Base-by-base conservation (phyloP, 192 early-diverging fungal species). In the Podila verticillata region DNA sequence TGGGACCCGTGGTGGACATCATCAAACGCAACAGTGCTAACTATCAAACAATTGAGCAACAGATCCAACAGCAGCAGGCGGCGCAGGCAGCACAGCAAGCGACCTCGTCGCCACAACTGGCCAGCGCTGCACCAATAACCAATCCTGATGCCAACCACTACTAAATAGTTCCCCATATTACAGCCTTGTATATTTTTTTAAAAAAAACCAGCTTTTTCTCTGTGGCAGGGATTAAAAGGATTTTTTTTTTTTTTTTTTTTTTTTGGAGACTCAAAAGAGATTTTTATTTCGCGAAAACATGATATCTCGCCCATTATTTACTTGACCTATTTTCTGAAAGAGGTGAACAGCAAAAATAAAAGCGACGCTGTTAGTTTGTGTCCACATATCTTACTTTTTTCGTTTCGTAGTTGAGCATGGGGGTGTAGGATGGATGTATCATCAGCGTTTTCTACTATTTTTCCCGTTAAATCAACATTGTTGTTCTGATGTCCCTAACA, bases 1-100 rank as follows among this genome's bases (percentile, higher is more conserved):
- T 99, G 6, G 98, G 98, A 8, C 96, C 98, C 19, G 92, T 96
- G 57, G 92, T 95, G 56, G 96, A 98, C 73, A 99, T 98, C 58
- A 92, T 99, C 65, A 93, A 97, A 74, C 88, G 98, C 63, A 98
- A 99, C 85, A 93, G 95, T 31, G 91, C 87, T 61, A 97, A 98
- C 83, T 99, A 99, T 81, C 84, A 88, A 65, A 83, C 85, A 10
- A 82, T 89, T 66, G 84, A 86, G 35, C 81, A 82, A 28, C 78
- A 81, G 54, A 75, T 81, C 51, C 83, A 80, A 32, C 73, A 75
- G 48, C 74, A 54, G 63, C 69, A 49, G 28, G 59, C 34, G 7
- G 48, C 24, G 20, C 63, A 65, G 30, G 12, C 39, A 2, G 26
- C 63, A 49, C 48, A 63, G 35, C n/a, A 34, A 28, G 47, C 20